Evolutionary conservation across 768 basidiomycete species (phyloP), one percentile per base, ranked within the genome.

Genomic region (Hypholoma sublateritium): DNA sequence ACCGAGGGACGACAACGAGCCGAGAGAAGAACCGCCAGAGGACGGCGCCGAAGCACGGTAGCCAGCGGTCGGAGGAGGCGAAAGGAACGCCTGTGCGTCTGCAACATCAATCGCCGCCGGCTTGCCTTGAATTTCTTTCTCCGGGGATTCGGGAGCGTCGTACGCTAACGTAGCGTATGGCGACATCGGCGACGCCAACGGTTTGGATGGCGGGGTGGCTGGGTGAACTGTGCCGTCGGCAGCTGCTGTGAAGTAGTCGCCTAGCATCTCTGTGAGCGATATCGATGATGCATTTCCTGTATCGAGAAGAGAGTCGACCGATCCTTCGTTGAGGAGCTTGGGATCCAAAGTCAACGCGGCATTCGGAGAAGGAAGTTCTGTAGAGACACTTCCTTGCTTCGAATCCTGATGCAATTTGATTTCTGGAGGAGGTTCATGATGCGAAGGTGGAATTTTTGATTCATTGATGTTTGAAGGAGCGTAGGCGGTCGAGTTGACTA

Each of bases 51-150:
- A 59, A 35, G 61, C 55, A 14, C 50, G 59, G 25, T 57, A 49
- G 4, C 61, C 64, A 14, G 53, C 62, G 8, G 55, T 36, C 2
- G 54, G 55, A 4, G 66, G 67, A 11, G 70, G 64, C 7, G 70
- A 69, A 5, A 66, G 59, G 54, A 66, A 64, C 14, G 55, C 55
- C 11, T 59, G 39, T 1, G 66, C 60, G 44, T 68, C 64, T 19
- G 62, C 59, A 9, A 61, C 56, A 43, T 60, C 56, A 24, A 63
- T 58, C 8, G 53, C 37, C 13, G 48, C 22, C 5, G 60, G 62
- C 44, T 56, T 54, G 37, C 44, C 21, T 19, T 36, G 42, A 5
- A 3, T 24, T 47, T 47, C 46, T 8, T 57, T 37, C 16, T 57
- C 54, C 16, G 59, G 24, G 52, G 57, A 22, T 44, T 62, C 64